Conservation (phyloP, 805 yeast species). For the Nakazawaea holstii region DNA sequence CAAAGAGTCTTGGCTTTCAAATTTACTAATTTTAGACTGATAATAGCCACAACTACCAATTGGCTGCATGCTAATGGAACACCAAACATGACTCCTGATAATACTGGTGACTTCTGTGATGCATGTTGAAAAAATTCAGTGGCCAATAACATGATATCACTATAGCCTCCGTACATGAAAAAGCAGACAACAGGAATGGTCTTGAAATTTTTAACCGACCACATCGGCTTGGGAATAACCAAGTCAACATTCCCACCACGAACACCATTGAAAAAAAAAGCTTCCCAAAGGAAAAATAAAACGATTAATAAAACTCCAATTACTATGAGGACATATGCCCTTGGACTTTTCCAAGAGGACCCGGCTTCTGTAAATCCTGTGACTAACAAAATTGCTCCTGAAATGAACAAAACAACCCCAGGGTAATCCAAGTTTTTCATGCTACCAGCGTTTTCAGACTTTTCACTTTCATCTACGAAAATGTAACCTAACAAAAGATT, state of each 20-base stretch:
- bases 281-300: conserved; percentile 26
- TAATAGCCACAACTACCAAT: background rate
- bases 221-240: conserved; percentile 23
- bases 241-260: conserved; percentile 17
- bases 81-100: background rate
- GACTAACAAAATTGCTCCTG: conserved; percentile 31
- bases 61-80: background rate
- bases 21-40: background rate
- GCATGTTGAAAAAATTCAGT: background rate
- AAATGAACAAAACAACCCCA: conserved; percentile 28
- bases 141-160: background rate
- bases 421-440: conserved; percentile 27
- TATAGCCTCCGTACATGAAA: background rate
- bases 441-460: conserved; percentile 19
- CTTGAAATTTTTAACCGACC: conserved; percentile 21
- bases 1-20: background rate
- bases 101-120: background rate
- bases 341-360: conserved; percentile 33
- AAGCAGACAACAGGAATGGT: conserved; percentile 16
- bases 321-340: conserved; percentile 35
- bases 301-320: conserved; percentile 30
- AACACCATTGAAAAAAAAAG: conserved; percentile 8
- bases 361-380: conserved; percentile 43
- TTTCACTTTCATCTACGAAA: conserved; percentile 15
- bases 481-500: conserved; percentile 20